Evolutionary conservation across 352 stramenopile genomes (phyloP).

Genomic region (Pythium brachiatum): DNA sequence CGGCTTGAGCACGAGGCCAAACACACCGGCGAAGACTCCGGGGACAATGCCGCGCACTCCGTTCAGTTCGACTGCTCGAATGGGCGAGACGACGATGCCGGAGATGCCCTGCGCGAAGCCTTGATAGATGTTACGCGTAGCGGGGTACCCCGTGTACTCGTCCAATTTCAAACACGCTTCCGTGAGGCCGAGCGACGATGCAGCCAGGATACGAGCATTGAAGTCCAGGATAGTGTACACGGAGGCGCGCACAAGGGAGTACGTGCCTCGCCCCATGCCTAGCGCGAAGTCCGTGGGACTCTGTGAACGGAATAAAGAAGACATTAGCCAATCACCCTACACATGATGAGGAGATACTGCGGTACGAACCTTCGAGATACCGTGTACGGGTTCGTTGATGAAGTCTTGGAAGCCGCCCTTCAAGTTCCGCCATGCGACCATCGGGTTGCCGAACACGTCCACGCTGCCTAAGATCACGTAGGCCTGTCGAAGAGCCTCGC

Average conservation of each 20-base stretch:
- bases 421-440: slow-evolving; percentile 87
- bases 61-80: slow-evolving; percentile 80
- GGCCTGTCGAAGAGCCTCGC: slow-evolving; percentile 81
- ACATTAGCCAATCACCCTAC: not conserved
- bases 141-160: slow-evolving; percentile 85
- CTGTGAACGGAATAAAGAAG: slow-evolving; percentile 15
- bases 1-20: slow-evolving; percentile 82
- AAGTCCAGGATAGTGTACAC: slow-evolving; percentile 88
- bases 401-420: slow-evolving; percentile 80
- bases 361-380: slow-evolving; percentile 54
- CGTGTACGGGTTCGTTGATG: slow-evolving; percentile 75
- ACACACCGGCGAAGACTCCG: slow-evolving; percentile 70
- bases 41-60: slow-evolving; percentile 73
- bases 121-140: slow-evolving; percentile 86
- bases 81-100: slow-evolving; percentile 78
- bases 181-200: slow-evolving; percentile 74
- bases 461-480: slow-evolving; percentile 88
- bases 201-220: slow-evolving; percentile 82
- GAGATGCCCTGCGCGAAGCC: slow-evolving; percentile 83
- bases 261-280: slow-evolving; percentile 73
- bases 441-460: slow-evolving; percentile 85
- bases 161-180: slow-evolving; percentile 86
- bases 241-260: slow-evolving; percentile 79
- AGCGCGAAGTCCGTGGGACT: slow-evolving; percentile 78
- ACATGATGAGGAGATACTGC: too few relatives aligned